Percentiles rank a stretch among this genome's conserved stretches.
Conservation (phyloP, 1,139 yeast genomes). For the Suhomyces maxii region DNA sequence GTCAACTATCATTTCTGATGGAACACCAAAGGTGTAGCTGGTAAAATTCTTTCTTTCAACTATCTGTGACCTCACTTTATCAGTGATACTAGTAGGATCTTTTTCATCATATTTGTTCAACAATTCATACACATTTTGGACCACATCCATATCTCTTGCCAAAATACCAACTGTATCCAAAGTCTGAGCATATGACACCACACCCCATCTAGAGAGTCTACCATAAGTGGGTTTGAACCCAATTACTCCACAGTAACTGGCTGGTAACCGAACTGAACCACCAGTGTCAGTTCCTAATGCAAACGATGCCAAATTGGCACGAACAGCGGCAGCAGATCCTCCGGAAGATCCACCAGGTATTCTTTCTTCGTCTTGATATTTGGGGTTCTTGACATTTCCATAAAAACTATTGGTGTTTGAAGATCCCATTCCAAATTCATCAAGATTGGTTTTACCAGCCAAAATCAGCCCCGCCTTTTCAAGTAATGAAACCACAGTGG, state of each 20-base stretch:
- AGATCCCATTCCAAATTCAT: constrained; percentile 98
- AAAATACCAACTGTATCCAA: constrained; percentile 92
- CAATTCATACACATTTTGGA: constrained; percentile 52
- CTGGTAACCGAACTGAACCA: constrained; percentile 91
- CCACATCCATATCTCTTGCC: constrained; percentile 45
- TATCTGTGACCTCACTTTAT: constrained; percentile 31
- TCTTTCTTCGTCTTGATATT: constrained; percentile 33
- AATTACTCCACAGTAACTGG: constrained; percentile 75
- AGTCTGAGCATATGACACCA: constrained; percentile 89
- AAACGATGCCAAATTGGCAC: constrained; percentile 65
- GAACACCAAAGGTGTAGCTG: constrained; percentile 55
- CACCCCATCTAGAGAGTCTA: constrained; percentile 87
- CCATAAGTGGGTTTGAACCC: constrained; percentile 97
- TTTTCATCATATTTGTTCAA: constrained; percentile 63
- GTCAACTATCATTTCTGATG: constrained; percentile 60
- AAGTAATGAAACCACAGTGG: constrained; percentile 68
- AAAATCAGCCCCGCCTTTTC: constrained; percentile 49
- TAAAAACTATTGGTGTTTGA: constrained; percentile 55
- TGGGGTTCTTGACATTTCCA: constrained; percentile 75
- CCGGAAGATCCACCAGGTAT: constrained; percentile 94
- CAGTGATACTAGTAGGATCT: constrained; percentile 76
- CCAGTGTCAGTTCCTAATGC: constrained; percentile 93
- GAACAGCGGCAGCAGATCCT: constrained; percentile 92
- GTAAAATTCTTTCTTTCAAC: not conserved
- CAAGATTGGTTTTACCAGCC: constrained; percentile 90